Evolutionary conservation across 371 early-diverging fungal genomes (phyloP).

Genomic region (Actinomucor elegans): DNA sequence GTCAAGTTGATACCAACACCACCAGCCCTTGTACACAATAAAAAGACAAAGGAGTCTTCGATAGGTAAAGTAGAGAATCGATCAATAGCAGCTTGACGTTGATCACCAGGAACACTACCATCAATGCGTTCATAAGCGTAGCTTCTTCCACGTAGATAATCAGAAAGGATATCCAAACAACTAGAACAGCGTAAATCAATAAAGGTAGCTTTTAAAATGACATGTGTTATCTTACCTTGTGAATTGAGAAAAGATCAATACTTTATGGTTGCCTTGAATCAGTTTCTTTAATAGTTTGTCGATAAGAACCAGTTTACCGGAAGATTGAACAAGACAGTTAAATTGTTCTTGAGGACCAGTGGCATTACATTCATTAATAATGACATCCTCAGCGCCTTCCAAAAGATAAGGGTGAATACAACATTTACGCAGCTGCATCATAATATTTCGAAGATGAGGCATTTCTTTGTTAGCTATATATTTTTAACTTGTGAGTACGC

Average conservation of each 20-base stretch:
- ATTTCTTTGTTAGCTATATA: slow-evolving; percentile 39
- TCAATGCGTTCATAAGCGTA: slow-evolving; percentile 89
- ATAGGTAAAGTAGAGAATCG: slow-evolving; percentile 77
- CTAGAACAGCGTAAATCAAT: no score
- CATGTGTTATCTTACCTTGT: slow-evolving; percentile 59
- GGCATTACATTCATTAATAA: slow-evolving; percentile 59
- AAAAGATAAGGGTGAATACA: slow-evolving; percentile 85
- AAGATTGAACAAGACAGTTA: slow-evolving; percentile 75
- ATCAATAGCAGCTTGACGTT: slow-evolving; percentile 92
- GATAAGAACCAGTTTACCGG: slow-evolving; percentile 84
- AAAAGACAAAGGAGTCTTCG: slow-evolving; percentile 77
- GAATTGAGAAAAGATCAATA: slow-evolving; percentile 95
- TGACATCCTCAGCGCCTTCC: slow-evolving; percentile 84
- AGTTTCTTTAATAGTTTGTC: slow-evolving; percentile 84
- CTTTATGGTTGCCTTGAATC: slow-evolving; percentile 81
- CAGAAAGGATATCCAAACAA: slow-evolving; percentile 60
- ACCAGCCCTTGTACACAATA: slow-evolving; percentile 87
- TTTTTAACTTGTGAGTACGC: not conserved
- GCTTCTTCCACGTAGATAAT: slow-evolving; percentile 73
- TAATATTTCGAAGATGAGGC: slow-evolving; percentile 62
- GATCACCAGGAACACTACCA: slow-evolving; percentile 83
- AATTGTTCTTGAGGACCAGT: slow-evolving; percentile 65
- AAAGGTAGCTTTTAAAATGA: no score
- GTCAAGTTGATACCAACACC: slow-evolving; percentile 94
- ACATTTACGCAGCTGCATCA: slow-evolving; percentile 83